Evolutionary conservation across 352 stramenopile genomes (phyloP).

Genomic region (Pelagophyceae sp.): DNA sequence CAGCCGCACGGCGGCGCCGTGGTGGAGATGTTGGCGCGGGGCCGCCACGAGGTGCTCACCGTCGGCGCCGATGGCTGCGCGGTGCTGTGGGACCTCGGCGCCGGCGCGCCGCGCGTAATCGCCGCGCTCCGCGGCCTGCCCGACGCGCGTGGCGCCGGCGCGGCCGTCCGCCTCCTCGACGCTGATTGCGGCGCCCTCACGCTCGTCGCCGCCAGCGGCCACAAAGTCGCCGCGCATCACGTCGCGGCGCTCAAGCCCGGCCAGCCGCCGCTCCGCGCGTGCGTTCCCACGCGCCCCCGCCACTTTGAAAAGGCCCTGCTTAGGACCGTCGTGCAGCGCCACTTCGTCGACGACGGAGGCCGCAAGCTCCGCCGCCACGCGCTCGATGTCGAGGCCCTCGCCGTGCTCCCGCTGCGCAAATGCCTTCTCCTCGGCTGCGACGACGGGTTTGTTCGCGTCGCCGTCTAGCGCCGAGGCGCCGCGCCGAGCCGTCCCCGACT

Average conservation of each 20-base stretch:
- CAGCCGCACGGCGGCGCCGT: conserved; percentile 1
- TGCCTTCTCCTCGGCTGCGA: conserved; percentile 29
- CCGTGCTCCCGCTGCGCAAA: conserved; percentile 23
- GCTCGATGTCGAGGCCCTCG: conserved; percentile 20
- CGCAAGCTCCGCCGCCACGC: conserved; percentile 21
- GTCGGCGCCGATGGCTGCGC: not conserved
- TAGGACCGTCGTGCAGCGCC: conserved; percentile 14
- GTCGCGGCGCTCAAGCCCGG: conserved; percentile 10
- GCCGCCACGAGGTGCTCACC: conserved; percentile 7
- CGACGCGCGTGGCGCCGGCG: not conserved
- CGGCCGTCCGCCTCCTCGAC: not conserved
- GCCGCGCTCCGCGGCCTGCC: conserved; percentile 7
- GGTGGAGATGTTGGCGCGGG: not conserved
- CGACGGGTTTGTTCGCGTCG: conserved; percentile 24
- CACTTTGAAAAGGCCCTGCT: not conserved
- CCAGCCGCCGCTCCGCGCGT: not conserved
- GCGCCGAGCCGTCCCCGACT: too few species aligned
- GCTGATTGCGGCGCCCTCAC: conserved; percentile 1
- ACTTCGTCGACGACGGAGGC: conserved; percentile 26
- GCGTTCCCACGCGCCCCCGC: not conserved
- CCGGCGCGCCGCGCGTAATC: not conserved
- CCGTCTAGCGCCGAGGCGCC: too few species aligned
- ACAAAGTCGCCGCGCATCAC: conserved; percentile 23
- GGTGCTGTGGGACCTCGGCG: conserved; percentile 11
- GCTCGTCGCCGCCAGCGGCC: conserved; percentile 22